phyloP scores from a whole-genome alignment of 768 basidiomycete genomes.

The Trametes coccinea region DNA sequence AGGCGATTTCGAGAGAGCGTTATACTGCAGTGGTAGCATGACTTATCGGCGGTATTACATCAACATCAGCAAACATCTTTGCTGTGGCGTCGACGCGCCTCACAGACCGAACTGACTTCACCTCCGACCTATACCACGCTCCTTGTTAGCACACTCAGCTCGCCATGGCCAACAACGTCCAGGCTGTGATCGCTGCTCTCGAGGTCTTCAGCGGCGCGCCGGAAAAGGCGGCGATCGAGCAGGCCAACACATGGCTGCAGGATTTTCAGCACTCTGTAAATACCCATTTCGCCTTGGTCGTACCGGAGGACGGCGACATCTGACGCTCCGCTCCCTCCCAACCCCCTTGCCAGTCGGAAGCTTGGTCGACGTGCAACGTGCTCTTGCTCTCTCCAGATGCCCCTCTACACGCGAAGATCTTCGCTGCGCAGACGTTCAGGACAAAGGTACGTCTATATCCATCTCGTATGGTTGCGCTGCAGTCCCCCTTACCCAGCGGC shows the following conservation, averaged over 20 bases:
- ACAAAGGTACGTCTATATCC: slow-evolving; percentile 62
- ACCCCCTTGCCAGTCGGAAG: slow-evolving; percentile 78
- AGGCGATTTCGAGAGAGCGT: not conserved
- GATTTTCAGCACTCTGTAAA: slow-evolving; percentile 99
- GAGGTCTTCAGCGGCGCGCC: slow-evolving; percentile 80
- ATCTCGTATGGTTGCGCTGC: no score
- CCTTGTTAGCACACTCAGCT: slow-evolving; percentile 16
- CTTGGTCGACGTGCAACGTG: slow-evolving; percentile 94
- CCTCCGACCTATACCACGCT: slow-evolving; percentile 16
- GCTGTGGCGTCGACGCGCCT: slow-evolving; percentile 10
- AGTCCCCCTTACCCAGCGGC: not conserved
- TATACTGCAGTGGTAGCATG: no score
- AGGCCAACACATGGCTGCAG: slow-evolving; percentile 93
- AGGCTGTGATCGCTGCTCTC: slow-evolving; percentile 72
- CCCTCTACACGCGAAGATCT: slow-evolving; percentile 79
- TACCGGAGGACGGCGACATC: slow-evolving; percentile 54
- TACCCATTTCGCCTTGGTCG: slow-evolving; percentile 69
- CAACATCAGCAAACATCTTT: slow-evolving; percentile 32
- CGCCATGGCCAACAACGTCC: slow-evolving; percentile 67
- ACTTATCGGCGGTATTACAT: slow-evolving; percentile 19
- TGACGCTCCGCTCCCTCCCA: slow-evolving; percentile 54
- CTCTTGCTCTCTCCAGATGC: slow-evolving; percentile 81
- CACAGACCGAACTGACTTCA: not conserved
- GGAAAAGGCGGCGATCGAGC: slow-evolving; percentile 78
- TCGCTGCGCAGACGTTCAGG: slow-evolving; percentile 96